These are phyloP conservation scores for Phragmites australis DNA, from an alignment of 176 grass and related monocot species.

Conservation along the genomic window DNA sequence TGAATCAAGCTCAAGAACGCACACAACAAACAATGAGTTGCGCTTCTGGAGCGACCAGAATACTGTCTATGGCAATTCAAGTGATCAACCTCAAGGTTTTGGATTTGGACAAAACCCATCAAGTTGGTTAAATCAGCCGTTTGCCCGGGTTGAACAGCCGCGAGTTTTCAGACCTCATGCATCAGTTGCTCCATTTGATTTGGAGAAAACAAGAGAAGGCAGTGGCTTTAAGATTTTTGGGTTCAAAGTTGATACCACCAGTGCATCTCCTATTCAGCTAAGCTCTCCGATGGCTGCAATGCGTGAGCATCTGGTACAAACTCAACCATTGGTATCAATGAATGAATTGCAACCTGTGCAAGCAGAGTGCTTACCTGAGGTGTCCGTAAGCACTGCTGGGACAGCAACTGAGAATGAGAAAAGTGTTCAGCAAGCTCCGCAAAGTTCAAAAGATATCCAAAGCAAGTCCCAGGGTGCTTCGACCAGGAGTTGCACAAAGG, in stretches of 20 bases:
- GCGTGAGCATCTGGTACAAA: slow-evolving; percentile 49
- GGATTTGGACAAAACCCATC: slow-evolving; percentile 45
- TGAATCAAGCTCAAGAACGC: slow-evolving; percentile 52
- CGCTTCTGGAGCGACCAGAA: slow-evolving; percentile 44
- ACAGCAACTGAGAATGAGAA: slow-evolving; percentile 57
- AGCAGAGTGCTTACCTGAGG: slow-evolving; percentile 63
- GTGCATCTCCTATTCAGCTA: slow-evolving; percentile 49
- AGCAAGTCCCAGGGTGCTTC: slow-evolving; percentile 63
- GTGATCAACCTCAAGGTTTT: slow-evolving; percentile 52
- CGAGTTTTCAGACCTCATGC: slow-evolving; percentile 61
- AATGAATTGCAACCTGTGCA: slow-evolving; percentile 45
- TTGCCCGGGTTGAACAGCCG: slow-evolving; percentile 40
- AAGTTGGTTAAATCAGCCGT: slow-evolving; percentile 59
- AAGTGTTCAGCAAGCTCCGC: slow-evolving; percentile 42
- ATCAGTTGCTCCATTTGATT: slow-evolving; percentile 58
- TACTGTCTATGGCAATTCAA: slow-evolving; percentile 37
- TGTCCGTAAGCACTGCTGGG: slow-evolving; percentile 61
- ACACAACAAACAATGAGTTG: slow-evolving; percentile 31
- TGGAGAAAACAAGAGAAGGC: slow-evolving; percentile 65
- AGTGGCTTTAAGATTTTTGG: slow-evolving; percentile 85
- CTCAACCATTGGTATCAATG: slow-evolving; percentile 29
- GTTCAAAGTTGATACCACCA: slow-evolving; percentile 64
- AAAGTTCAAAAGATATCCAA: slow-evolving; percentile 61
- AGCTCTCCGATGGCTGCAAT: slow-evolving; percentile 53
- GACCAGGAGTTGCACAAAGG: slow-evolving; percentile 89